phyloP scores from a whole-genome alignment of 2,329 filamentous ascomycete genomes.

The Arthroderma sp. region DNA sequence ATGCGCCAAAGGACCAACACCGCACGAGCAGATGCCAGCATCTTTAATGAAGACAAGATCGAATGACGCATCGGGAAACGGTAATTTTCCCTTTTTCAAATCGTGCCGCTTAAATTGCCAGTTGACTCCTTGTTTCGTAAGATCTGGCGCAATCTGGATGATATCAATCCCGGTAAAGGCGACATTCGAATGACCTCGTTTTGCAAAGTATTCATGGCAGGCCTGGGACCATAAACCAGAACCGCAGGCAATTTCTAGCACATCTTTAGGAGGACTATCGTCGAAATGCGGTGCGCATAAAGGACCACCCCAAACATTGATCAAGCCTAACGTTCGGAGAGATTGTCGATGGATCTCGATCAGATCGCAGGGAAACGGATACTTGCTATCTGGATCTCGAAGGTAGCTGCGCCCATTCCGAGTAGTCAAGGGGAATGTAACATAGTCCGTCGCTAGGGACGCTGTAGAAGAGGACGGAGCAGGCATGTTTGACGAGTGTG shows the following conservation, averaged over 20 bases:
- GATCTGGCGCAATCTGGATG: constrained; percentile 53
- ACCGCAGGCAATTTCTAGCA: constrained; percentile 80
- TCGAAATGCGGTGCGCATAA: constrained; percentile 58
- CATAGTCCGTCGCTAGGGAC: constrained; percentile 25
- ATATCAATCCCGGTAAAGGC: constrained; percentile 75
- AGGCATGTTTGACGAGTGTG: constrained; percentile 18
- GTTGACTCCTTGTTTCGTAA: constrained; percentile 60
- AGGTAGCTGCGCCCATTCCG: constrained; percentile 75
- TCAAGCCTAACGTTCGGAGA: constrained; percentile 65
- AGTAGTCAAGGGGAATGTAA: constrained; percentile 48
- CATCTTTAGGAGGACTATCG: constrained; percentile 56
- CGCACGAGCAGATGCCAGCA: constrained; percentile 53
- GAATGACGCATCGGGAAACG: constrained; percentile 67
- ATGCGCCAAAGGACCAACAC: constrained; percentile 39
- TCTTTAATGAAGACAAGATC: constrained; percentile 86
- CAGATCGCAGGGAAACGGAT: constrained; percentile 81
- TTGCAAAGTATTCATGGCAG: constrained; percentile 66
- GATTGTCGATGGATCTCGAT: constrained; percentile 78
- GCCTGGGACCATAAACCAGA: constrained; percentile 80
- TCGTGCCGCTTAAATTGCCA: constrained; percentile 88
- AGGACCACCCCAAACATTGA: constrained; percentile 67
- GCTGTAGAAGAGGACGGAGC: constrained; percentile 24
- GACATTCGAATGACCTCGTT: constrained; percentile 54
- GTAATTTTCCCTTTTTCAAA: constrained; percentile 59
- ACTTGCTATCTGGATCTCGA: constrained; percentile 55